Conservation (phyloP, 805 yeast genomes). For the Lachancea sp. region DNA sequence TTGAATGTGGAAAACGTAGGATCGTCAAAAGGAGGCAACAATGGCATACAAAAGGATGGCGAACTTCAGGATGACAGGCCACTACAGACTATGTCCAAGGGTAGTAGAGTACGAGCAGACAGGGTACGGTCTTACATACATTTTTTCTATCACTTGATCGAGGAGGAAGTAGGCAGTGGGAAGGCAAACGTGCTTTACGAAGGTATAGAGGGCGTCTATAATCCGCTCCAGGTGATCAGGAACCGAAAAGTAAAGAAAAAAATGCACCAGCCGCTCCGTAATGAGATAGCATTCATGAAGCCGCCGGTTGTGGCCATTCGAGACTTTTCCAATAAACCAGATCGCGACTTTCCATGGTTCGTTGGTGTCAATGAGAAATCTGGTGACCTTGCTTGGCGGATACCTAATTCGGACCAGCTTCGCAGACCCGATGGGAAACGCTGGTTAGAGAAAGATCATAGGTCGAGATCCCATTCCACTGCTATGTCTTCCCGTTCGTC, state of each 20-base stretch:
- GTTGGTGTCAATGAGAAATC: slow-evolving; percentile 53
- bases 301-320: slow-evolving; percentile 52
- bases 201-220: slow-evolving; percentile 62
- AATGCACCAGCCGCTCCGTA: slow-evolving; percentile 38
- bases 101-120: slow-evolving; percentile 27
- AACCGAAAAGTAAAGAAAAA: slow-evolving; percentile 56
- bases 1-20: slow-evolving; percentile 16
- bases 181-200: slow-evolving; percentile 29
- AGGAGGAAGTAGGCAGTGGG: slow-evolving; percentile 34
- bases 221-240: slow-evolving; percentile 77
- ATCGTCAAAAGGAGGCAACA: neutral
- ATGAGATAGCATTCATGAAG: slow-evolving; percentile 39
- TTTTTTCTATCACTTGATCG: slow-evolving; percentile 44
- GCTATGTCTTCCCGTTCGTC: neutral
- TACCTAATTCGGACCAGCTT: slow-evolving; percentile 30
- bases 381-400: slow-evolving; percentile 51
- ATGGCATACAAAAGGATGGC: neutral
- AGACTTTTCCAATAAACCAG: slow-evolving; percentile 48
- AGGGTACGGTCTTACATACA: slow-evolving; percentile 36
- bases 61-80: neutral
- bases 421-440: slow-evolving; percentile 24
- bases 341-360: slow-evolving; percentile 53
- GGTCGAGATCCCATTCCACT: slow-evolving; percentile 3
- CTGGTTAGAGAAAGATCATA: slow-evolving; percentile 17
- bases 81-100: slow-evolving; percentile 20